Percentiles rank a stretch among this genome's conserved stretches.
Evolutionary conservation across 2,329 filamentous ascomycete genomes (phyloP).

Genomic region (Blastomyces gilchristii): DNA sequence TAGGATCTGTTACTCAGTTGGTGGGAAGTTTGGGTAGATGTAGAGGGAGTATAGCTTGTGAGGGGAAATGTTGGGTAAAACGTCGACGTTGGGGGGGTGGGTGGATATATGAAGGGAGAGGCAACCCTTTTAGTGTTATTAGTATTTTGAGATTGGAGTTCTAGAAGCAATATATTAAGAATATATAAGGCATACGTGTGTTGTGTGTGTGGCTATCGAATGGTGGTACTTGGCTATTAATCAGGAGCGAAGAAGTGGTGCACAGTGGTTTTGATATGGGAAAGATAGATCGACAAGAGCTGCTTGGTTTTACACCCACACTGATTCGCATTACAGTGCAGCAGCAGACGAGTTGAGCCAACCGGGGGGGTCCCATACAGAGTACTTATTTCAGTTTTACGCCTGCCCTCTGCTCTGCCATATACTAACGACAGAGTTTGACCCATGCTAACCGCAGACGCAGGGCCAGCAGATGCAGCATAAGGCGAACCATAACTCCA

Average conservation of each 20-base stretch:
- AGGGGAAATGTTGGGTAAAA: conserved; percentile 2
- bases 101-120: not conserved
- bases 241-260: not conserved
- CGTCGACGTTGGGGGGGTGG: not conserved
- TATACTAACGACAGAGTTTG: not conserved
- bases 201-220: not conserved
- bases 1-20: conserved; percentile 1
- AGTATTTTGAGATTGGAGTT: conserved; percentile 1
- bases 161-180: conserved; percentile 6
- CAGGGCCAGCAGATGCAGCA: conserved; percentile 3
- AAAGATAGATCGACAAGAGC: conserved; percentile 6
- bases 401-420: not conserved
- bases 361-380: not conserved
- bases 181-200: not conserved
- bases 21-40: not conserved
- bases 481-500: conserved; percentile 3
- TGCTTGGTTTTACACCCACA: conserved; percentile 2
- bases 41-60: not conserved
- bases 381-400: not conserved
- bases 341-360: not conserved
- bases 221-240: conserved; percentile 2
- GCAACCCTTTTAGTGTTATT: not conserved
- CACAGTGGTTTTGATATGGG: conserved; percentile 1
- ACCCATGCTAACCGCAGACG: conserved; percentile 3
- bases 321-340: conserved; percentile 4